Evolutionary conservation across 2,329 filamentous ascomycete species (phyloP), one percentile per base, ranked within the genome.

Genomic region (Ophiobolus disseminans): DNA sequence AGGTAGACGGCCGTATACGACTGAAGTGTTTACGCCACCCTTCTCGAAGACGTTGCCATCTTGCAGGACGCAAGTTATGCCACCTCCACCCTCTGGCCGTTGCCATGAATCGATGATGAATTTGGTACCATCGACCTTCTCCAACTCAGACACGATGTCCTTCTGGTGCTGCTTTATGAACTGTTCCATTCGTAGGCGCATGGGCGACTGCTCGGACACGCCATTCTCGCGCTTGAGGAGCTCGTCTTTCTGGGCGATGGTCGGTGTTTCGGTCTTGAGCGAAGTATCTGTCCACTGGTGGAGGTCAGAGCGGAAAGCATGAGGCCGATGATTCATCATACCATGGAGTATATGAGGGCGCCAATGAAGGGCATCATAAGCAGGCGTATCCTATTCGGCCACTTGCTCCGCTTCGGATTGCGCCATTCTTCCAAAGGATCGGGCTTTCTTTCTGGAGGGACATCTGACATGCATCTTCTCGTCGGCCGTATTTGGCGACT

Each of bases 21-120:
- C 86, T 48, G 90, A 95, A 67, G 93, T 92, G 68, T 96, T 96
- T 50, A 97, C 91, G 22, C 94, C 94, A 35, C 90, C 94, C 77
- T 99, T 99, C 75, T 99, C 94, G 67, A 99, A 99, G 40, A 97
- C 91, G 55, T 95, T 93, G 60, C 94, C 92, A 58, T 97, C 91
- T 74, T 99, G 94, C 14, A 99, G 80, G 30, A 99, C 92, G 74
- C 92, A 96, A 13, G 91, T 95, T 63, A 93, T 92, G 58, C 94
- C 94, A 46, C 94, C 94, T 32, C 94, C 94, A 44, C 94, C 94
- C 69, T 91, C 87, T 48, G 89, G 87, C 41, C 94, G 86, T 53
- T 85, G 82, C 94, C 94, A 99, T 58, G 88, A 87, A 76, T 99
- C 94, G 50, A 86, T 80, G 50, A 83, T 83, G 78, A 99, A 99